Base-by-base conservation (phyloP, 192 early-diverging fungal species). In the Umbelopsis sp. region DNA sequence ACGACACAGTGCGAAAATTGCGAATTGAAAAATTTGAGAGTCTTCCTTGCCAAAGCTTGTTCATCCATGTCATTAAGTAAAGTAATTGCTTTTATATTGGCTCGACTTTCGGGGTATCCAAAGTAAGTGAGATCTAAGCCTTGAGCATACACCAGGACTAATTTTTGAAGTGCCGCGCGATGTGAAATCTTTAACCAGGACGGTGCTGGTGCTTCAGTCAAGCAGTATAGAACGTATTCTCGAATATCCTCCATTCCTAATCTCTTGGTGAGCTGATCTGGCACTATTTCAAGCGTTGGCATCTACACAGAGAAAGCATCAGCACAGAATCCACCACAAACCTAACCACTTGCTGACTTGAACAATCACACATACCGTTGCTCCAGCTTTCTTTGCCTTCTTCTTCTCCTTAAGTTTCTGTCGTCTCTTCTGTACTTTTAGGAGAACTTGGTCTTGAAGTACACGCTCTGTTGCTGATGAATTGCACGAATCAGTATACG, bases 111-210 rank as follows among this genome's bases (percentile, higher is more conserved):
- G 24, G 71, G 47, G 25, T 75, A 45, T 22, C 81, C 76, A 66
- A 87, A 83, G 11, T 79, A 70, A 22, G 65, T 25, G 2, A 80
- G 71, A 71, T 85, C 84, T 20, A 87, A 47, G 1, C 84, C 83
- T 16, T 77, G 71, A 52, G 73, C 71, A 54, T 76, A 82, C 5
- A 87, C 59, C 36, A 84, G 34, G 0, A 87, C 59, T 4, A 85
- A 22, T 22, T 81, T 76, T 1, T 82, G 70, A 11, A 87, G 72
- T 2, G 67, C 54, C 11, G 75, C 66, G 25, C 76, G 76, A 26
- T 83, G 78, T 34, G 73, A 22, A 14, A 84, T 72, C n/a, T 54
- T 47, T 12, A 77, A 66, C 78, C 82, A 85, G 0, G 74, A 51
- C 20, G 79, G 70, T 16, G 72, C 59, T 0, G 71, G 66, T 0